A percentile compares a stretch with the other conserved stretches of the same genome.
Conservation (phyloP, 2,329 filamentous ascomycete species). For the Grosmannia huntii region DNA sequence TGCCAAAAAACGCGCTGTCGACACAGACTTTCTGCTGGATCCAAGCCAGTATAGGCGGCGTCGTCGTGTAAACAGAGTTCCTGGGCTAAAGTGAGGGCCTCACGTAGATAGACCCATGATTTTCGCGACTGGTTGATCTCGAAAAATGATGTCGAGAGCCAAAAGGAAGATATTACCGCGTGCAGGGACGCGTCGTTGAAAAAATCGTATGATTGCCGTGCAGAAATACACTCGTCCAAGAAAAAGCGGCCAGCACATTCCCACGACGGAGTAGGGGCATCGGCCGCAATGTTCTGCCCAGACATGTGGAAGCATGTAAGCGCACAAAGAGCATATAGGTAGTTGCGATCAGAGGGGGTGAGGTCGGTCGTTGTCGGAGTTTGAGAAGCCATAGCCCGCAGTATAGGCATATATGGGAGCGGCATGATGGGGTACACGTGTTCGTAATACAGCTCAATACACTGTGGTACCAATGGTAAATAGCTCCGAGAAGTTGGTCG, state of each 20-base stretch:
- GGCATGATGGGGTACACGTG: conserved; percentile 54
- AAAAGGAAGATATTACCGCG: conserved; percentile 50
- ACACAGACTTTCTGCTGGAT: conserved; percentile 38
- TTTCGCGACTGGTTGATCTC: conserved; percentile 48
- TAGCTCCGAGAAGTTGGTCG: conserved; percentile 27
- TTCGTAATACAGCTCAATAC: conserved; percentile 48
- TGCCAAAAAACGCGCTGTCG: conserved; percentile 48
- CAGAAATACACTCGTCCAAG: conserved; percentile 43
- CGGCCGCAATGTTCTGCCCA: conserved; percentile 26
- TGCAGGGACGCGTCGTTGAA: conserved; percentile 39
- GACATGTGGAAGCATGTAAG: conserved; percentile 39
- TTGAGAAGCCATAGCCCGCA: conserved; percentile 35
- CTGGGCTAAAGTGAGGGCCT: conserved; percentile 47
- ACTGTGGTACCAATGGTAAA: conserved; percentile 36
- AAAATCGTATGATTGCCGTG: conserved; percentile 43
- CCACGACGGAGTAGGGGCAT: conserved; percentile 27
- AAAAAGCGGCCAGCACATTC: conserved; percentile 41
- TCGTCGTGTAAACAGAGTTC: conserved; percentile 47
- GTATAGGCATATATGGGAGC: conserved; percentile 42
- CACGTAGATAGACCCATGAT: conserved; percentile 48
- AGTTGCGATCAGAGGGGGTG: conserved; percentile 26
- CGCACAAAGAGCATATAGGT: conserved; percentile 44
- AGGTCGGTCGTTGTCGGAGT: conserved; percentile 23
- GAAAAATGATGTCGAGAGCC: conserved; percentile 47
- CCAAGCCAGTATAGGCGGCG: conserved; percentile 34